A percentile compares a stretch with the other conserved stretches of the same genome.
Conservation (phyloP, 2,329 filamentous ascomycete genomes). For the Penicillium frequentans region DNA sequence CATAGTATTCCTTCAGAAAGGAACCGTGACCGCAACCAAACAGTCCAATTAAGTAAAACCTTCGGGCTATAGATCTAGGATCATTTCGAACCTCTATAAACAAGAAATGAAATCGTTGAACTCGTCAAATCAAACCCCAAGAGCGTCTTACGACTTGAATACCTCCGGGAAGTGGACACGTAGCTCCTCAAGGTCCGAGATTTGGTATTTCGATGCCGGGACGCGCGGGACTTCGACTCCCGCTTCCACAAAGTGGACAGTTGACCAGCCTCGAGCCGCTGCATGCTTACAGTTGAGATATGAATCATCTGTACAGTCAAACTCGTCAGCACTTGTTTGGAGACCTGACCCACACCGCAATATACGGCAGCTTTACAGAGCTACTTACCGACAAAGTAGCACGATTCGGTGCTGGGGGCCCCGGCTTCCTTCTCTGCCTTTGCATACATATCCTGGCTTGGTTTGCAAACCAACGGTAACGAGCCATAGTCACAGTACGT, state of each 20-base stretch:
- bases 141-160: slow-evolving; percentile 60
- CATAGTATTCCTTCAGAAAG: neutral
- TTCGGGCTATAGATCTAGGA: neutral
- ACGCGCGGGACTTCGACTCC: slow-evolving; percentile 62
- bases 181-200: slow-evolving; percentile 74
- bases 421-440: slow-evolving; percentile 88
- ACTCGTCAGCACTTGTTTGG: slow-evolving; percentile 11
- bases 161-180: slow-evolving; percentile 76
- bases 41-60: neutral
- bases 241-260: slow-evolving; percentile 81
- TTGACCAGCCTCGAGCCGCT: slow-evolving; percentile 78
- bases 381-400: slow-evolving; percentile 88
- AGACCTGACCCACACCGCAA: neutral
- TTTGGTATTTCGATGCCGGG: slow-evolving; percentile 71
- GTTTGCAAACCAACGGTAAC: slow-evolving; percentile 80
- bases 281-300: slow-evolving; percentile 77
- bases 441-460: slow-evolving; percentile 74
- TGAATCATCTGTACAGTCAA: slow-evolving; percentile 68
- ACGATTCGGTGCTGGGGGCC: slow-evolving; percentile 65
- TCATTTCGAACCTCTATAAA: neutral
- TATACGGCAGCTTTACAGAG: neutral
- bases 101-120: neutral
- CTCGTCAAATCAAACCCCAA: neutral
- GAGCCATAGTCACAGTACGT: slow-evolving; percentile 89
- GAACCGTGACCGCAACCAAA: neutral